A percentile compares a stretch with the other conserved stretches of the same genome.
These are phyloP conservation scores for Yamadazyma epiphylla DNA, from an alignment of 1,139 yeast species.

Conservation along the genomic window DNA sequence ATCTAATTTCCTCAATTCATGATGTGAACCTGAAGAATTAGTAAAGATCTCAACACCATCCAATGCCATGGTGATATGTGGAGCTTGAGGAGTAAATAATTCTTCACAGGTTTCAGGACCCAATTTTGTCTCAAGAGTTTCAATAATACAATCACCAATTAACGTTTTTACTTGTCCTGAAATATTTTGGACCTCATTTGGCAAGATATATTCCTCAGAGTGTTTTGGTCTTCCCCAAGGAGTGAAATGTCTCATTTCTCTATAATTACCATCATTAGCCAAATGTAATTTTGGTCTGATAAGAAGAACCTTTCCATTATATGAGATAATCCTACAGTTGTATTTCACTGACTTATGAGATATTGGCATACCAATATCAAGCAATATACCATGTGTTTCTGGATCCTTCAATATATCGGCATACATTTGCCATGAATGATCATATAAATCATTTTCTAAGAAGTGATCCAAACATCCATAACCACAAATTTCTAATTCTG, in stretches of 20 bases:
- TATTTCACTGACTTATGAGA: constrained; percentile 83
- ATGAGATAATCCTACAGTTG: constrained; percentile 84
- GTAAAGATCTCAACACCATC: constrained; percentile 97
- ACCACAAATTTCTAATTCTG: constrained; percentile 92
- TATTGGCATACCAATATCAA: constrained; percentile 95
- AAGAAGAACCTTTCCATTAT: constrained; percentile 71
- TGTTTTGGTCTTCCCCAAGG: constrained; percentile 85
- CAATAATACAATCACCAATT: constrained; percentile 87
- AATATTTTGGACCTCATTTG: constrained; percentile 57
- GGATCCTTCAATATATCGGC: constrained; percentile 64
- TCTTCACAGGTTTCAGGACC: constrained; percentile 99
- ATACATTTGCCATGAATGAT: constrained; percentile 94
- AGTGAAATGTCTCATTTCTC: constrained; percentile 95
- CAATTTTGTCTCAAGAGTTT: constrained; percentile 78
- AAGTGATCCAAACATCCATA: constrained; percentile 96
- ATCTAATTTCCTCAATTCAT: constrained; percentile 85
- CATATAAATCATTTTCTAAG: constrained; percentile 80
- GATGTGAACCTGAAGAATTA: constrained; percentile 95
- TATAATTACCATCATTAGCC: constrained; percentile 95
- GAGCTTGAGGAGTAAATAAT: constrained; percentile 91
- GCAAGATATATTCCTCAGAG: constrained; percentile 70
- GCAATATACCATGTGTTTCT: constrained; percentile 68
- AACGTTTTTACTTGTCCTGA: constrained; percentile 65
- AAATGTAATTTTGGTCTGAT: constrained; percentile 90
- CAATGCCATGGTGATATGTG: constrained; percentile 85